Conservation (phyloP, 2,329 filamentous ascomycete genomes). For the Ophiocordyceps camponoti-saundersi region DNA sequence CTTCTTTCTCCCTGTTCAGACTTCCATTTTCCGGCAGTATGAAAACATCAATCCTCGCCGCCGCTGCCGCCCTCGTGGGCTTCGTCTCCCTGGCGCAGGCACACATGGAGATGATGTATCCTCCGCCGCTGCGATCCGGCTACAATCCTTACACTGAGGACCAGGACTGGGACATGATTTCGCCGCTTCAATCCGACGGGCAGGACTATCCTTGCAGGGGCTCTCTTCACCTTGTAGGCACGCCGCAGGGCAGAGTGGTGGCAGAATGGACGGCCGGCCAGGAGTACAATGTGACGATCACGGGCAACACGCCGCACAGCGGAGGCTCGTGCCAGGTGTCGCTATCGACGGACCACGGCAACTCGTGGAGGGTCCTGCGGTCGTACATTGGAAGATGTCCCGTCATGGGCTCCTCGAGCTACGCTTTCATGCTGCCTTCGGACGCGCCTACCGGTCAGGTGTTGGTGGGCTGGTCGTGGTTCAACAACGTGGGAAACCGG, state of each 20-base stretch:
- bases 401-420: constrained; percentile 26
- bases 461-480: constrained; percentile 62
- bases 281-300: constrained; percentile 44
- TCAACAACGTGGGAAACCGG: constrained; percentile 59
- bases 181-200: constrained; percentile 42
- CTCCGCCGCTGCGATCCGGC: constrained; percentile 35
- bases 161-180: constrained; percentile 57
- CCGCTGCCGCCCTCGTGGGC: constrained; percentile 23
- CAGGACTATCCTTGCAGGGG: constrained; percentile 66
- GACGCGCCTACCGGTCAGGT: constrained; percentile 44
- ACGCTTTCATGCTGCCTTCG: constrained; percentile 48
- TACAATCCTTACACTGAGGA: constrained; percentile 29
- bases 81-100: constrained; percentile 26
- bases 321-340: constrained; percentile 66
- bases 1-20: not conserved
- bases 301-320: constrained; percentile 43
- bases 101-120: constrained; percentile 39
- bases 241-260: constrained; percentile 30
- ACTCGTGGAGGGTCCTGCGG: constrained; percentile 50
- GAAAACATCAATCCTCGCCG: constrained; percentile 23
- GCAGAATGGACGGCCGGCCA: constrained; percentile 46
- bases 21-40: constrained; percentile 5
- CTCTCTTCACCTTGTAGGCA: constrained; percentile 30
- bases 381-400: constrained; percentile 40
- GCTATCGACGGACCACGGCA: constrained; percentile 55